Percentiles rank a stretch among this genome's conserved stretches.
Conservation (phyloP, 352 stramenopile species). For the Globisporangium lucens region DNA sequence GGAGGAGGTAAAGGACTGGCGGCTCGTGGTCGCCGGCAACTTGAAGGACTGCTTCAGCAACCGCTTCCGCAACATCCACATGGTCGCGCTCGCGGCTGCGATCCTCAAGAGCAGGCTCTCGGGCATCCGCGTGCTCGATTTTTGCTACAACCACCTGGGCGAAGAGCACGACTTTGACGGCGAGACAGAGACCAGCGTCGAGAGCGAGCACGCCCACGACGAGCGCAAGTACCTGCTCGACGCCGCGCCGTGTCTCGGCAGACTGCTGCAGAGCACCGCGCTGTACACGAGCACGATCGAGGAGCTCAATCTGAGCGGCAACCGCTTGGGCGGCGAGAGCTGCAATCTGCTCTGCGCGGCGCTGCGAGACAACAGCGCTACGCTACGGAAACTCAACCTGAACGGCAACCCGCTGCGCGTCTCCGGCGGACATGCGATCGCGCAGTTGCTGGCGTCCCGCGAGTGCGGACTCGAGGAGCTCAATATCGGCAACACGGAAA, state of each 20-base stretch:
- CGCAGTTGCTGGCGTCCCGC: constrained; percentile 33
- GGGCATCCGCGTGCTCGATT: constrained; percentile 41
- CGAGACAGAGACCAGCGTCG: constrained; percentile 18
- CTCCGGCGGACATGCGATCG: constrained; percentile 47
- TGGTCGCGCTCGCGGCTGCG: constrained; percentile 47
- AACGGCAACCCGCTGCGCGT: constrained; percentile 50
- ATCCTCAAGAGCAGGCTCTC: constrained; percentile 47
- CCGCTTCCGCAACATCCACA: constrained; percentile 63
- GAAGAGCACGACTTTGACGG: constrained; percentile 22
- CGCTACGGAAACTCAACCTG: constrained; percentile 43
- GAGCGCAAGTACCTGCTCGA: constrained; percentile 50
- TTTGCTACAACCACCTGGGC: constrained; percentile 55
- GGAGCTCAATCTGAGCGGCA: constrained; percentile 56
- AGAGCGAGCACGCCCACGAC: constrained; percentile 21
- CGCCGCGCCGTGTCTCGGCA: constrained; percentile 36
- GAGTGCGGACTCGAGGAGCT: constrained; percentile 43
- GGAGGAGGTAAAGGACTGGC: constrained; percentile 2
- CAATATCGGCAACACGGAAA: constrained; percentile 50
- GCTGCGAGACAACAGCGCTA: constrained; percentile 29
- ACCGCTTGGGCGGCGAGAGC: constrained; percentile 57
- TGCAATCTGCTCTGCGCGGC: constrained; percentile 51
- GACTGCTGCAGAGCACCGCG: constrained; percentile 43
- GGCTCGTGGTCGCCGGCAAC: constrained; percentile 50
- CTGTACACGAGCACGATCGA: constrained; percentile 51
- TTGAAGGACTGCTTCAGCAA: constrained; percentile 54